phyloP scores from a whole-genome alignment of 345 rosid species.

The Punica granatum region DNA sequence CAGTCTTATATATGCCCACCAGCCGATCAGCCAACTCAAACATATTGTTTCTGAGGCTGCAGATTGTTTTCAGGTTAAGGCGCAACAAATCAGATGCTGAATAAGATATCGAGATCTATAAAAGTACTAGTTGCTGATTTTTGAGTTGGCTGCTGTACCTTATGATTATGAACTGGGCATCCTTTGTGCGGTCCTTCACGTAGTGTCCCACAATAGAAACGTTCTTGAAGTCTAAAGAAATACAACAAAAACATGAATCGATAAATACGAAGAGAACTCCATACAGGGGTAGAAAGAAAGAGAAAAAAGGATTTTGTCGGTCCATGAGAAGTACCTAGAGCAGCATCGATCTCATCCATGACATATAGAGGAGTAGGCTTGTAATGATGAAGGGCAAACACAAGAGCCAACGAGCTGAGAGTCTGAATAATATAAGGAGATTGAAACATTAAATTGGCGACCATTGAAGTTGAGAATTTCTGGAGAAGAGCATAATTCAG shows the following conservation, averaged over 20 bases:
- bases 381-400: slow-evolving; percentile 98
- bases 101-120: not conserved
- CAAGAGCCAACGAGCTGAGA: slow-evolving; percentile 92
- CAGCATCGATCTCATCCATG: slow-evolving; percentile 98
- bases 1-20: slow-evolving; percentile 93
- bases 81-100: not conserved
- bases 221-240: slow-evolving; percentile 76
- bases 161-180: slow-evolving; percentile 92
- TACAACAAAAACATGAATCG: not conserved
- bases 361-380: slow-evolving; percentile 98
- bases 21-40: slow-evolving; percentile 94
- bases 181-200: slow-evolving; percentile 92
- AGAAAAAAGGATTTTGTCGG: not conserved
- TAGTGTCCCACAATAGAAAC: slow-evolving; percentile 98
- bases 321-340: slow-evolving; percentile 51
- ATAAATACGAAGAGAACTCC: not conserved
- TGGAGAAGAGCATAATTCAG: not conserved
- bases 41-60: slow-evolving; percentile 98
- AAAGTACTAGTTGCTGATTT: not conserved
- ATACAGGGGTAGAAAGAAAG: not conserved
- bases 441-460: not conserved
- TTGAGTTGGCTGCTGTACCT: slow-evolving; percentile 30
- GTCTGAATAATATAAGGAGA: slow-evolving; percentile 43
- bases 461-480: not conserved
- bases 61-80: slow-evolving; percentile 4